Evolutionary conservation across 306 rosid species (phyloP).

Genomic region (Amphicarpaea edgeworthii): DNA sequence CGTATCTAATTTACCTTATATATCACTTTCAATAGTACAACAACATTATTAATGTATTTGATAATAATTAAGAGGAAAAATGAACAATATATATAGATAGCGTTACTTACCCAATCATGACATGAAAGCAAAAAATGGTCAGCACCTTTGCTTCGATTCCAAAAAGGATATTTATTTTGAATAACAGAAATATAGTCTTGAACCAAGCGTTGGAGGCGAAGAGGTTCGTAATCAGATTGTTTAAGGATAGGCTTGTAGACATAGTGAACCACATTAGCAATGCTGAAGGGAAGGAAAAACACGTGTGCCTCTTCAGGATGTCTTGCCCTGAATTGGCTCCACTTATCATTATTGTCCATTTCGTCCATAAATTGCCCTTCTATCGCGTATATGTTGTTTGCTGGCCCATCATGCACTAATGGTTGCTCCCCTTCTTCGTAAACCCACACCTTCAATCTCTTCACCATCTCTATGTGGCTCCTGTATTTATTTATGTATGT

Average conservation of each 20-base stretch:
- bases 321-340: neutral
- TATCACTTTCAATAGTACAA: neutral
- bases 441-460: slow-evolving; percentile 64
- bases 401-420: slow-evolving; percentile 65
- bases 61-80: neutral
- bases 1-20: neutral
- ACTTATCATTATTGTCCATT: slow-evolving; percentile 43
- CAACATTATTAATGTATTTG: neutral
- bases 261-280: neutral
- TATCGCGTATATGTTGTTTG: slow-evolving; percentile 62
- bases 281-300: neutral
- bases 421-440: slow-evolving; percentile 73
- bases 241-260: neutral
- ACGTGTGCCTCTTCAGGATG: neutral
- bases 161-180: neutral
- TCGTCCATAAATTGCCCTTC: slow-evolving; percentile 45
- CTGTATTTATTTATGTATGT: too few species aligned
- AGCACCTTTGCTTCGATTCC: neutral
- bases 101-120: slow-evolving; percentile 15
- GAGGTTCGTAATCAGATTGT: neutral
- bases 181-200: neutral
- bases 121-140: neutral
- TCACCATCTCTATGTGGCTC: slow-evolving; percentile 74
- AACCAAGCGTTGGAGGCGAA: neutral
- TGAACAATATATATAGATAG: too few species aligned